Conservation (phyloP, 1,284 basidiomycete genomes). For the Marasmius oreades region DNA sequence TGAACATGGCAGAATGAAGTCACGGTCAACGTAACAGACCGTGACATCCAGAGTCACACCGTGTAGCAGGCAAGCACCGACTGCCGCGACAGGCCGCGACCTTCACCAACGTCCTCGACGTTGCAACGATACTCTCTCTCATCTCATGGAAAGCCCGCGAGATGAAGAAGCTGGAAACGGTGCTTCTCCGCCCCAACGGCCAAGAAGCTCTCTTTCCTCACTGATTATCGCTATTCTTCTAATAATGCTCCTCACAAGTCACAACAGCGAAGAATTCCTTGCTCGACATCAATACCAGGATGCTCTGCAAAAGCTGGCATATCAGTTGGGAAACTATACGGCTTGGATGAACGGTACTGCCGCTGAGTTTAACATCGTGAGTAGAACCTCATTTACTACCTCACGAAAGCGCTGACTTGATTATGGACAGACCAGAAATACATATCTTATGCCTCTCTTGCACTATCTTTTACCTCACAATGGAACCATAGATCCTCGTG, state of each 20-base stretch:
- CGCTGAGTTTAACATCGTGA: constrained; percentile 65
- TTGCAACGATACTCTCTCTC: neutral
- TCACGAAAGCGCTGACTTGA: neutral
- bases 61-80: neutral
- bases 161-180: constrained; percentile 33
- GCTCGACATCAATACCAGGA: constrained; percentile 62
- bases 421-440: constrained; percentile 48
- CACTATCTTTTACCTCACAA: constrained; percentile 47
- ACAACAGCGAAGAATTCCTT: constrained; percentile 59
- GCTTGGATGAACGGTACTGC: constrained; percentile 70
- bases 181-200: constrained; percentile 32
- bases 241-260: constrained; percentile 73
- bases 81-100: no score
- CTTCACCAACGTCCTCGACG: neutral
- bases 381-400: constrained; percentile 23
- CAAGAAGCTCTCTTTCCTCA: constrained; percentile 61
- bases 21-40: neutral
- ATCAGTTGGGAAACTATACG: constrained; percentile 66
- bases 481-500: constrained; percentile 38
- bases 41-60: constrained; percentile 1
- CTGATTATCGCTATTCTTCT: constrained; percentile 71
- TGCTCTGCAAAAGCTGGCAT: constrained; percentile 49
- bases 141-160: constrained; percentile 26
- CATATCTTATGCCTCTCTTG: constrained; percentile 44
- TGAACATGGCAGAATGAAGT: constrained; percentile 32